phyloP scores from a whole-genome alignment of 306 rosid species.

The Corylus avellana region DNA sequence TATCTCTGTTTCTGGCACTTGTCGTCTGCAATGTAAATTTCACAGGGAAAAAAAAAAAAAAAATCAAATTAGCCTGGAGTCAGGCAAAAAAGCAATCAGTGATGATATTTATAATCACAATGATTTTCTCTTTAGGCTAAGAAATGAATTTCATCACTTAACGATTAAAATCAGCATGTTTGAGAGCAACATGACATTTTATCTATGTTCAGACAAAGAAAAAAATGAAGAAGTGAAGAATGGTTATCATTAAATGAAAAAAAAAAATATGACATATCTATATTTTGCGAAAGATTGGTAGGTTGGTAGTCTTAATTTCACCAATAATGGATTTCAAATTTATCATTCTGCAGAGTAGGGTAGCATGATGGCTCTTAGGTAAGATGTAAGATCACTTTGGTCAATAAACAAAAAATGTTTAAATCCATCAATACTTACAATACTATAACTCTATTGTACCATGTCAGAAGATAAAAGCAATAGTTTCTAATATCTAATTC shows the following conservation, averaged over 20 bases:
- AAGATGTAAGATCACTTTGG: not conserved
- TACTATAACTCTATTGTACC: not conserved
- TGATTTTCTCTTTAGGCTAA: not conserved
- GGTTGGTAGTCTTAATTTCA: not conserved
- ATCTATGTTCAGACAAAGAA: not conserved
- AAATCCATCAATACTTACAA: not conserved
- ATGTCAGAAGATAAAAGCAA: not conserved
- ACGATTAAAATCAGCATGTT: not conserved
- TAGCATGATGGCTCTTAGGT: not conserved
- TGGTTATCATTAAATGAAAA: not conserved
- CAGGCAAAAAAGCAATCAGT: not conserved
- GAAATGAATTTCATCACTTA: no score
- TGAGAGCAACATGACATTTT: not conserved
- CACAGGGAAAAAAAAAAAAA: not conserved
- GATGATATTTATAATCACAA: not conserved
- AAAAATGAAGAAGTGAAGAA: not conserved
- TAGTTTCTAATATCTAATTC: not conserved
- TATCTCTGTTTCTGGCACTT: slow-evolving; percentile 70
- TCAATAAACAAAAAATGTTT: not conserved
- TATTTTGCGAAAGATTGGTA: not conserved
- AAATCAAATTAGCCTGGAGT: not conserved
- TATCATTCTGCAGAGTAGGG: not conserved
- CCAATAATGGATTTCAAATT: not conserved
- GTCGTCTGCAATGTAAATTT: slow-evolving; percentile 41
- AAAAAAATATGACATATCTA: not conserved